These are phyloP conservation scores for Komagataella populi DNA, from an alignment of 805 yeast genomes.

Conservation along the genomic window DNA sequence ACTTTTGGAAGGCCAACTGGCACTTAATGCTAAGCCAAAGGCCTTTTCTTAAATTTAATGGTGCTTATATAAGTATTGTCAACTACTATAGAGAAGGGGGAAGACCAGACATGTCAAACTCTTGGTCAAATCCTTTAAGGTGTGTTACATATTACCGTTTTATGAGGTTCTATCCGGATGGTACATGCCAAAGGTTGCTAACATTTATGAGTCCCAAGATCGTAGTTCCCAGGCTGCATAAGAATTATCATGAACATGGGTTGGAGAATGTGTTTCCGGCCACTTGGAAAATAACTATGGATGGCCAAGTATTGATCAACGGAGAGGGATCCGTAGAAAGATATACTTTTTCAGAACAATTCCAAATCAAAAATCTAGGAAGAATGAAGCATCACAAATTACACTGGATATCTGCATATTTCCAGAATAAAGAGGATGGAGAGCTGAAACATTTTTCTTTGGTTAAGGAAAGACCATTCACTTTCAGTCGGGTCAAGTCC, in stretches of 20 bases:
- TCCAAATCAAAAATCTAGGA: constrained; percentile 47
- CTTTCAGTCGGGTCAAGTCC: constrained; percentile 51
- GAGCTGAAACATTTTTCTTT: constrained; percentile 42
- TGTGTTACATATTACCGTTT: constrained; percentile 85
- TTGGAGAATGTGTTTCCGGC: constrained; percentile 31
- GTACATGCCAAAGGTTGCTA: constrained; percentile 55
- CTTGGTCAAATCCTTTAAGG: constrained; percentile 66
- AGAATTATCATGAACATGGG: constrained; percentile 15
- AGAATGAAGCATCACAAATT: constrained; percentile 54
- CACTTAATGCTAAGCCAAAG: constrained; percentile 42
- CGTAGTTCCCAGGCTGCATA: constrained; percentile 44
- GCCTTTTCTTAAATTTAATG: constrained; percentile 71
- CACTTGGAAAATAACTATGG: constrained; percentile 41
- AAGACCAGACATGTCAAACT: constrained; percentile 44
- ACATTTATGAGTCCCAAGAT: constrained; percentile 58
- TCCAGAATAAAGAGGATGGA: constrained; percentile 38
- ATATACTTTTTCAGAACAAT: constrained; percentile 49
- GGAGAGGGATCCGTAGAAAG: constrained; percentile 45
- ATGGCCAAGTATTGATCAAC: constrained; percentile 36
- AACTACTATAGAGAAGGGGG: constrained; percentile 80
- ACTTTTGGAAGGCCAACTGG: constrained; percentile 29
- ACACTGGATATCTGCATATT: constrained; percentile 56
- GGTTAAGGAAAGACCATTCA: constrained; percentile 67
- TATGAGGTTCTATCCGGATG: constrained; percentile 67
- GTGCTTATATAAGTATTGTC: constrained; percentile 76